phyloP scores from a whole-genome alignment of 805 yeast species.

The Candida easanensis region DNA sequence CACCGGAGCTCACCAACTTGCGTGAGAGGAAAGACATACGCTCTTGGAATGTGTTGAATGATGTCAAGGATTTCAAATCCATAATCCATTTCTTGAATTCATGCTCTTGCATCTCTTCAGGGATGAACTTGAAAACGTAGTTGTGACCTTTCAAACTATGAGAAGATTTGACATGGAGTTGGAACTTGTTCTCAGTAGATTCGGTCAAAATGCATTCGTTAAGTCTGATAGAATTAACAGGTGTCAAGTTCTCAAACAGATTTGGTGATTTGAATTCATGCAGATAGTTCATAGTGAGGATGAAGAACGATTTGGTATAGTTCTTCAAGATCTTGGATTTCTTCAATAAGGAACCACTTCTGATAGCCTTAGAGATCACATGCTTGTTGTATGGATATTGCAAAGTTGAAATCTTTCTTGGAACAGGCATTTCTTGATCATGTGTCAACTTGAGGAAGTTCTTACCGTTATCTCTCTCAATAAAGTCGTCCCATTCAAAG shows the following conservation, averaged over 20 bases:
- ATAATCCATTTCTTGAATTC: slow-evolving; percentile 80
- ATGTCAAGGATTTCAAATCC: slow-evolving; percentile 58
- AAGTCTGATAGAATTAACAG: slow-evolving; percentile 75
- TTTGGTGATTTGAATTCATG: slow-evolving; percentile 88
- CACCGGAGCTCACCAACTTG: not conserved
- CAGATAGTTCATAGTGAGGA: slow-evolving; percentile 77
- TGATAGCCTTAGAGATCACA: slow-evolving; percentile 60
- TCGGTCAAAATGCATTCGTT: slow-evolving; percentile 79
- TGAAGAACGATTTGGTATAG: slow-evolving; percentile 84
- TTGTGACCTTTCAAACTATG: slow-evolving; percentile 74
- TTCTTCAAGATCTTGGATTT: slow-evolving; percentile 86
- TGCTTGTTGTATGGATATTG: slow-evolving; percentile 66
- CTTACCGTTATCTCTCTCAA: slow-evolving; percentile 65
- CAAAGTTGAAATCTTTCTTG: slow-evolving; percentile 58
- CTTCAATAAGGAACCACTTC: slow-evolving; percentile 80
- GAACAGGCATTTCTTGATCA: slow-evolving; percentile 52
- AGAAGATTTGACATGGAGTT: slow-evolving; percentile 52
- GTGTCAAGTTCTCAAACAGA: slow-evolving; percentile 71
- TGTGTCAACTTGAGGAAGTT: slow-evolving; percentile 31
- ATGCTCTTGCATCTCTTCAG: slow-evolving; percentile 62
- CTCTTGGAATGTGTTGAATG: slow-evolving; percentile 27
- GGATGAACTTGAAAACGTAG: slow-evolving; percentile 69
- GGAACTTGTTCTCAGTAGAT: slow-evolving; percentile 68
- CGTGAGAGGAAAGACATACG: slow-evolving; percentile 14
- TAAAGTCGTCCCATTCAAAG: slow-evolving; percentile 86